These are phyloP conservation scores for Cenchrus americanus DNA, from an alignment of 176 grass and related monocot genomes.

Conservation along the genomic window DNA sequence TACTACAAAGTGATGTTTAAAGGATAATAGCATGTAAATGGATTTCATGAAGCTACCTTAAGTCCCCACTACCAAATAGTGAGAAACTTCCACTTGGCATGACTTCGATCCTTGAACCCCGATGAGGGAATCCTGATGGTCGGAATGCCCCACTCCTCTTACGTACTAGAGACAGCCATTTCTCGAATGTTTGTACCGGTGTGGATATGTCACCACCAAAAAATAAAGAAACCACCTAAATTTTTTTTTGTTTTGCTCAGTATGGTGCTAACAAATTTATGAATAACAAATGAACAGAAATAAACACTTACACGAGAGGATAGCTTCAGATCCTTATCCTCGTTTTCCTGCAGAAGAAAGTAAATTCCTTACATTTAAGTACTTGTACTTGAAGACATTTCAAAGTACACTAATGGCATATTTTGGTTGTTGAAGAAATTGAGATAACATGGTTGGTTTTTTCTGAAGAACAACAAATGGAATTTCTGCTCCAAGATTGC, in stretches of 20 bases:
- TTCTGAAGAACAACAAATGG: background rate
- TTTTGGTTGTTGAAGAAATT: background rate
- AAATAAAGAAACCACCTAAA: conserved; percentile 81
- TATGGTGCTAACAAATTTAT: conserved; percentile 23
- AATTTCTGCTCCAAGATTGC: background rate
- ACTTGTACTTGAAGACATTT: background rate
- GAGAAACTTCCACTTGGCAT: conserved; percentile 74
- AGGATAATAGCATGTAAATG: conserved; percentile 13
- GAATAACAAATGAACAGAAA: background rate
- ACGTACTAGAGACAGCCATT: conserved; percentile 88
- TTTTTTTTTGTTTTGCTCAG: background rate
- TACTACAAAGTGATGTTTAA: background rate
- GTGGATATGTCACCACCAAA: conserved; percentile 67
- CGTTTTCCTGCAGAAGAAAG: conserved; percentile 53
- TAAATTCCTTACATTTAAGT: conserved; percentile 16
- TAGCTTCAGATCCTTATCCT: conserved; percentile 56
- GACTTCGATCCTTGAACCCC: conserved; percentile 61
- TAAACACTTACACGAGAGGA: conserved; percentile 67
- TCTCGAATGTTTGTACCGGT: conserved; percentile 71
- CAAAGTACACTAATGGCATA: background rate
- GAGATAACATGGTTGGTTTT: background rate
- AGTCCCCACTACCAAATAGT: conserved; percentile 48
- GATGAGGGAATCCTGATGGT: conserved; percentile 77
- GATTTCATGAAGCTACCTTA: conserved; percentile 52
- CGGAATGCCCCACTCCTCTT: conserved; percentile 65